Conservation (phyloP, 139 green algal genomes). For the Coelastrella sp. region DNA sequence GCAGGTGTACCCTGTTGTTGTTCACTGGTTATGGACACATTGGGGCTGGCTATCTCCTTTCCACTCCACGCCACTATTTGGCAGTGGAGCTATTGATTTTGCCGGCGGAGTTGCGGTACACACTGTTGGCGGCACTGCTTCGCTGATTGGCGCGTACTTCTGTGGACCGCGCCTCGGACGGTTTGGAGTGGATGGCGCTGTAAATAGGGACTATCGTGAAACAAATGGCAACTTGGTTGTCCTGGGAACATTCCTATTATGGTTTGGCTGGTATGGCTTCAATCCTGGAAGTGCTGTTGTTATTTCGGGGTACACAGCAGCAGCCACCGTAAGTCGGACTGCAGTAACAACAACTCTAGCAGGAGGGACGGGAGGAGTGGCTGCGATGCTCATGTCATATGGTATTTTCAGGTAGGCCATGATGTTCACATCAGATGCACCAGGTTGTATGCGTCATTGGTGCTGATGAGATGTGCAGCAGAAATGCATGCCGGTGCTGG, state of each 20-base stretch:
- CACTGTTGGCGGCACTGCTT: constrained; percentile 76
- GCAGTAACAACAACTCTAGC: constrained; percentile 87
- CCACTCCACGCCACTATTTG: constrained; percentile 38
- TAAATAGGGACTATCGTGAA: constrained; percentile 77
- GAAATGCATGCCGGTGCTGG: no score
- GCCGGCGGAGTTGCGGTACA: constrained; percentile 68
- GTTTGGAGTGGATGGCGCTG: constrained; percentile 79
- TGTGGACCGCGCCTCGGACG: constrained; percentile 90
- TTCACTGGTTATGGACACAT: constrained; percentile 60
- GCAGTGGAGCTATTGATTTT: constrained; percentile 68
- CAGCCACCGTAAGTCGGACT: constrained; percentile 41
- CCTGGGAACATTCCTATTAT: constrained; percentile 78
- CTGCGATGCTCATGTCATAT: constrained; percentile 60
- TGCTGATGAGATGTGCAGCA: no score
- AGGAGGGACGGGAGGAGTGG: constrained; percentile 64
- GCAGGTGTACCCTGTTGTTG: constrained; percentile 53
- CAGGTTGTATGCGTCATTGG: neutral
- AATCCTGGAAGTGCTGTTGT: constrained; percentile 70
- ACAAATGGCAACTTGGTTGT: constrained; percentile 74
- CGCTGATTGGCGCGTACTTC: constrained; percentile 81
- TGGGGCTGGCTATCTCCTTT: constrained; percentile 60
- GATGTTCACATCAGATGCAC: neutral
- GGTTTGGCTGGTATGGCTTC: constrained; percentile 93
- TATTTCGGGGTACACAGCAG: constrained; percentile 45
- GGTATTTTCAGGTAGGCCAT: constrained; percentile 7